Conservation (phyloP, 345 rosid species). For the Populus euphratica region DNA sequence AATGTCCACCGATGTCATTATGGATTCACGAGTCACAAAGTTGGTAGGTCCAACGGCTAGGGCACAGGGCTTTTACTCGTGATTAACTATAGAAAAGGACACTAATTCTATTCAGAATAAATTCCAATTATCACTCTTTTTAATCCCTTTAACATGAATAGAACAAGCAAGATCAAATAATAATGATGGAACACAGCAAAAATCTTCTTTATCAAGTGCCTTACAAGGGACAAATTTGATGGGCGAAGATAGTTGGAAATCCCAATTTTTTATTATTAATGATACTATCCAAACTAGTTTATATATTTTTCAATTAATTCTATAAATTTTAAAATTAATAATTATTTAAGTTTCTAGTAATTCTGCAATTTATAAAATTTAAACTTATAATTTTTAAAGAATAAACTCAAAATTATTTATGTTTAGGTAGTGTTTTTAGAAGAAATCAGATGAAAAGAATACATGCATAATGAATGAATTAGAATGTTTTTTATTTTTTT, state of each 20-base stretch:
- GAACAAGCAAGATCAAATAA: background rate
- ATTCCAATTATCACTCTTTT: background rate
- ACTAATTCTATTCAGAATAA: background rate
- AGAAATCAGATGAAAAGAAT: too few relatives aligned
- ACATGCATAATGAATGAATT: too few relatives aligned
- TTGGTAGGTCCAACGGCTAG: background rate
- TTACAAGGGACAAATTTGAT: too few relatives aligned
- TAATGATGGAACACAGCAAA: background rate
- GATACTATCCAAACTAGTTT: rapidly evolving
- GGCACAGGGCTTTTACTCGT: background rate
- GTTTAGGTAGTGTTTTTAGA: too few relatives aligned
- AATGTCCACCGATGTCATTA: background rate
- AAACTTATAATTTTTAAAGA: rapidly evolving
- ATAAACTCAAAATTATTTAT: too few relatives aligned
- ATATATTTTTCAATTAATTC: rapidly evolving
- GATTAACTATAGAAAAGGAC: background rate
- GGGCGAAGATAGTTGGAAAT: too few relatives aligned
- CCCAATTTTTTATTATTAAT: too few relatives aligned
- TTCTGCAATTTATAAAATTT: rapidly evolving
- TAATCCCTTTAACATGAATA: background rate
- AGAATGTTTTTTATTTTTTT: too few relatives aligned
- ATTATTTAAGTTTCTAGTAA: rapidly evolving
- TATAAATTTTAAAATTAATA: rapidly evolving
- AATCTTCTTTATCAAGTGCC: background rate
- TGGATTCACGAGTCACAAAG: background rate